Evolutionary conservation across 2,329 filamentous ascomycete species (phyloP).

Genomic region (Fusarium irregulare): DNA sequence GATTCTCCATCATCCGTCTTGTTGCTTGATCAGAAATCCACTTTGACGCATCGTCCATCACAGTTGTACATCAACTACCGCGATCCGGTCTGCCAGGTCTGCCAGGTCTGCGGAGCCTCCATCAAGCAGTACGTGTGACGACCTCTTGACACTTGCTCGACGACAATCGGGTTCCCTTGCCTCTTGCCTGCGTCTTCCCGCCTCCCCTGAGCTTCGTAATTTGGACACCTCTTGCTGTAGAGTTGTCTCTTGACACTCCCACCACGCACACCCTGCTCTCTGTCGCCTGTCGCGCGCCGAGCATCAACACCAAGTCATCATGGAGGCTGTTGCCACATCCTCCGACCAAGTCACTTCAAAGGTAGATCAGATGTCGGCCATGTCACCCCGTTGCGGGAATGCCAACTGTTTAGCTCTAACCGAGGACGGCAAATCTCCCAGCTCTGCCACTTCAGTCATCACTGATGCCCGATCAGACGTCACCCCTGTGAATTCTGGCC

Average conservation of each 20-base stretch:
- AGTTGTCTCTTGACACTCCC: constrained; percentile 29
- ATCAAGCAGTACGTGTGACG: constrained; percentile 35
- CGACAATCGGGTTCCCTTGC: constrained; percentile 27
- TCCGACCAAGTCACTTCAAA: constrained; percentile 50
- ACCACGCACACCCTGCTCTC: constrained; percentile 26
- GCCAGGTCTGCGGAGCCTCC: constrained; percentile 31
- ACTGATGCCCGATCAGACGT: constrained; percentile 48
- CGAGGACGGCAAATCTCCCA: constrained; percentile 31
- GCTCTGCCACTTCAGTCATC: constrained; percentile 38
- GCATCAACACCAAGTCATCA: constrained; percentile 28
- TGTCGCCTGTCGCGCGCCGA: constrained; percentile 36
- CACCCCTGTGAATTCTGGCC: constrained; percentile 19
- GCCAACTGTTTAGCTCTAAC: constrained; percentile 27
- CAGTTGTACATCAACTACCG: constrained; percentile 23
- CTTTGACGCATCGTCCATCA: constrained; percentile 24
- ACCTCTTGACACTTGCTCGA: constrained; percentile 30
- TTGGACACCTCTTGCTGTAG: constrained; percentile 2
- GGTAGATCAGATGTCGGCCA: constrained; percentile 49
- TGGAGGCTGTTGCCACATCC: constrained; percentile 46
- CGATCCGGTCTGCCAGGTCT: neutral
- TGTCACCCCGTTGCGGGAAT: constrained; percentile 27
- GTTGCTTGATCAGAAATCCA: constrained; percentile 23
- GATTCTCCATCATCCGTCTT: constrained; percentile 6
- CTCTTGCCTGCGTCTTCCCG: constrained; percentile 19
- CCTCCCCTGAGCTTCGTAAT: constrained; percentile 18